Evolutionary conservation across 1,139 yeast species (phyloP).

Genomic region (Debaryomyces sp.): DNA sequence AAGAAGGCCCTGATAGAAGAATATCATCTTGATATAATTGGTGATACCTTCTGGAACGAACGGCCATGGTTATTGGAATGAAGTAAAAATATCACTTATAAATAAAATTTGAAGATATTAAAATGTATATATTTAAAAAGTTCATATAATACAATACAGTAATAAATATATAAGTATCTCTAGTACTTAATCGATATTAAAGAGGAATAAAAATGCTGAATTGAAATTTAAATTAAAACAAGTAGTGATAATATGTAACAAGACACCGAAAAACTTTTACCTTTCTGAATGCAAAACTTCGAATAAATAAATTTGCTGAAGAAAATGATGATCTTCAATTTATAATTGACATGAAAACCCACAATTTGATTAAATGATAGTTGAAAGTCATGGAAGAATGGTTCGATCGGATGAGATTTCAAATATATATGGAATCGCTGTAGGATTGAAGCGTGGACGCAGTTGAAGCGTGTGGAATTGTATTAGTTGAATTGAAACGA

Average conservation of each 20-base stretch:
- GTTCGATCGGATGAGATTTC: neutral
- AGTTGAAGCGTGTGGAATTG: constrained; percentile 15
- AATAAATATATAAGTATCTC: neutral
- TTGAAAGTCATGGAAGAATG: neutral
- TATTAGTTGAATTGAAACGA: constrained; percentile 12
- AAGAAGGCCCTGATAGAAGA: constrained; percentile 49
- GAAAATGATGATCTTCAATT: neutral
- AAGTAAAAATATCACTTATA: neutral
- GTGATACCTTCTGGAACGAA: constrained; percentile 57
- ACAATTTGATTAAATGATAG: neutral
- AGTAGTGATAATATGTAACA: neutral
- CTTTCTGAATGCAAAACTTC: neutral
- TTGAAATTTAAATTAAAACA: neutral
- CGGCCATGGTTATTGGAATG: constrained; percentile 37
- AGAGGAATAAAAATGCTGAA: constrained; percentile 2
- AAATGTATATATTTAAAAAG: constrained; percentile 4
- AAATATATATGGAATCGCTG: constrained; percentile 36
- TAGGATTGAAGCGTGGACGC: constrained; percentile 36
- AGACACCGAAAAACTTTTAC: constrained; percentile 1
- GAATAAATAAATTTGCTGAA: neutral
- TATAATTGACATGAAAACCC: neutral
- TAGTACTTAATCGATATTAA: neutral
- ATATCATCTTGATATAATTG: constrained; percentile 60
- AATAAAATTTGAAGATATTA: neutral
- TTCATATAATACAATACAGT: constrained; percentile 5